These are phyloP conservation scores for Sesbania bispinosa DNA, from an alignment of 306 rosid species.

Conservation along the genomic window DNA sequence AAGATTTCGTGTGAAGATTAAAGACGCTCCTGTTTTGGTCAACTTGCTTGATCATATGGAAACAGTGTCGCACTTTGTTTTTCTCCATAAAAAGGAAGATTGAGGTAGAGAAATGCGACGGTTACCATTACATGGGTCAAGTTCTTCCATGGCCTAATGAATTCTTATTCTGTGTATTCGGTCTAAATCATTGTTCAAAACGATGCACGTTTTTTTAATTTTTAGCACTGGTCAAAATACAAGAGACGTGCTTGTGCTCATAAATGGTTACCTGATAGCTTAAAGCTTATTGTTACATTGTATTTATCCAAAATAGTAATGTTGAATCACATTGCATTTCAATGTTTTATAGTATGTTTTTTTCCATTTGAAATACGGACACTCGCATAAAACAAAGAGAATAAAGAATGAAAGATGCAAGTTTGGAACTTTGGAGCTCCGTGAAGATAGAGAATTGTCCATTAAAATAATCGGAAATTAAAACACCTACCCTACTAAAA, in stretches of 20 bases:
- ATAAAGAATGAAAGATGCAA: too few species aligned
- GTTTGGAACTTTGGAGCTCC: not conserved
- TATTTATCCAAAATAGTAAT: not conserved
- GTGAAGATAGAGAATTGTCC: not conserved
- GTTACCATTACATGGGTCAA: conserved; percentile 14
- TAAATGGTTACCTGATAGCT: not conserved
- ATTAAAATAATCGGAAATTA: not conserved
- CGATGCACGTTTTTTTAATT: not conserved
- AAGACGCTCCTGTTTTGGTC: conserved; percentile 20
- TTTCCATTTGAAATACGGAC: too few species aligned
- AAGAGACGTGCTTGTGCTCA: too few species aligned
- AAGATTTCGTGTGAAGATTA: conserved; percentile 40
- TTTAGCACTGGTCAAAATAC: too few species aligned
- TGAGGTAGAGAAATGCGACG: conserved; percentile 11
- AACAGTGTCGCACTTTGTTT: not conserved
- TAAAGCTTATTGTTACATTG: not conserved
- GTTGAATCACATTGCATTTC: not conserved
- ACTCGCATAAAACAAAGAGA: too few species aligned
- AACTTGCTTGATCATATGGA: conserved; percentile 6
- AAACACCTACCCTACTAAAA: not conserved
- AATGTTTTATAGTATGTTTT: too few species aligned
- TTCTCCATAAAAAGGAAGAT: not conserved
- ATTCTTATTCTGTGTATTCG: conserved; percentile 23
- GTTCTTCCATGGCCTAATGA: too few species aligned
- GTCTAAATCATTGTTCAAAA: conserved; percentile 1